phyloP scores from a whole-genome alignment of 352 stramenopile genomes.

The Bremia lactucae region DNA sequence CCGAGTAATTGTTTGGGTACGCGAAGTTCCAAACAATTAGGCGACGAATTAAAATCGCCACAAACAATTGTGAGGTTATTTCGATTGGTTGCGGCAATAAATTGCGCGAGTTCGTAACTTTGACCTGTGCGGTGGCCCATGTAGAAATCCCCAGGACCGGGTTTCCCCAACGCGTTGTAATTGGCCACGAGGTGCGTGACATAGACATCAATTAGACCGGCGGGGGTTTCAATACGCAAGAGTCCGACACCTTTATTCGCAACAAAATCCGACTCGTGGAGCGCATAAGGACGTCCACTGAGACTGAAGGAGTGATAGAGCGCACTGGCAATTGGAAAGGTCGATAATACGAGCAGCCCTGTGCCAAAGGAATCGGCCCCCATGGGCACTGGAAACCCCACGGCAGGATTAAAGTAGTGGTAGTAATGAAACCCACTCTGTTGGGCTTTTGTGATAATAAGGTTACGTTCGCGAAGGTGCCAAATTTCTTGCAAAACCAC shows the following conservation, averaged over 20 bases:
- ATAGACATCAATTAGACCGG: conserved; percentile 60
- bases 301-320: conserved; percentile 73
- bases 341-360: conserved; percentile 63
- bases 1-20: conserved; percentile 39
- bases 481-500: conserved; percentile 80
- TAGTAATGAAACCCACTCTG: conserved; percentile 58
- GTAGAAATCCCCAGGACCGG: conserved; percentile 57
- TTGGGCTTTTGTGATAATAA: conserved; percentile 51
- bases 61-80: conserved; percentile 53
- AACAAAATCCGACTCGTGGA: conserved; percentile 74
- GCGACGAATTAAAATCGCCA: conserved; percentile 76
- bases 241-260: conserved; percentile 71
- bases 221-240: conserved; percentile 46
- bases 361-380: conserved; percentile 67
- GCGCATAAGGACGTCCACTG: conserved; percentile 60
- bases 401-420: conserved; percentile 76
- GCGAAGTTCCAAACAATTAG: conserved; percentile 57
- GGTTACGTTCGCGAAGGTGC: conserved; percentile 67
- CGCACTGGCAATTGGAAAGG: conserved; percentile 45
- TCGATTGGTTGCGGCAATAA: conserved; percentile 47
- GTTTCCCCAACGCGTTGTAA: conserved; percentile 61
- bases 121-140: conserved; percentile 50
- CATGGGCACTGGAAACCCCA: conserved; percentile 65
- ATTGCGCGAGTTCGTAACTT: conserved; percentile 65
- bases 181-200: conserved; percentile 72